phyloP scores from a whole-genome alignment of 192 early-diverging fungal genomes.

The Coemansia sp. region DNA sequence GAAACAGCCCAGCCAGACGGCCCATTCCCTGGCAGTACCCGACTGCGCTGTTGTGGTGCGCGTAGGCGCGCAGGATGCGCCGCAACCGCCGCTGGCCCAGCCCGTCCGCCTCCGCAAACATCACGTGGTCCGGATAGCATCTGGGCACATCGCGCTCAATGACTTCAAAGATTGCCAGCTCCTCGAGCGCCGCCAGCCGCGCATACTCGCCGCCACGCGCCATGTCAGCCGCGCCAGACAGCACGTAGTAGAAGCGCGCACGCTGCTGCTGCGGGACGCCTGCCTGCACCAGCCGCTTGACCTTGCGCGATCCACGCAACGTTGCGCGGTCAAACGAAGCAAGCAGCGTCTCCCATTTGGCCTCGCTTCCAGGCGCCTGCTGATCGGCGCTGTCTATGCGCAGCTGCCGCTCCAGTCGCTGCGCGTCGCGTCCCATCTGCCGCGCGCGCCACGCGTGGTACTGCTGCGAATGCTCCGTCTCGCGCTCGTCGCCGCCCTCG shows the following conservation, averaged over 20 bases:
- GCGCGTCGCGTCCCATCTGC: constrained; percentile 2
- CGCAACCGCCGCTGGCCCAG: constrained; percentile 76
- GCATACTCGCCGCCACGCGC: constrained; percentile 30
- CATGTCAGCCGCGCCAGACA: constrained; percentile 29
- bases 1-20: constrained; percentile 82
- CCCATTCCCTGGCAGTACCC: constrained; percentile 99
- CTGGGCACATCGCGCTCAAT: constrained; percentile 88
- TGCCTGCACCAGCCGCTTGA: constrained; percentile 53
- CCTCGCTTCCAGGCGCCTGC: constrained; percentile 21
- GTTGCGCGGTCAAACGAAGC: constrained; percentile 33
- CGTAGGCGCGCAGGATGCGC: constrained; percentile 81
- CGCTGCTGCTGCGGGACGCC: constrained; percentile 37
- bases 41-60: constrained; percentile 77
- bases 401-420: constrained; percentile 2
- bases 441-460: constrained; percentile 35
- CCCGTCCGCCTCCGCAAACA: constrained; percentile 72
- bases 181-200: constrained; percentile 20
- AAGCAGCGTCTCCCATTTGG: constrained; percentile 42
- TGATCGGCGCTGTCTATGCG: background rate
- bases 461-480: constrained; percentile 29
- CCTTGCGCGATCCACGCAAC: constrained; percentile 47
- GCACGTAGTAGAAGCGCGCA: constrained; percentile 39
- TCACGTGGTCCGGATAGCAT: constrained; percentile 85
- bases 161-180: constrained; percentile 73
- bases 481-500: constrained; percentile 25